Conservation (phyloP, 345 rosid species). For the Salix purpurea region DNA sequence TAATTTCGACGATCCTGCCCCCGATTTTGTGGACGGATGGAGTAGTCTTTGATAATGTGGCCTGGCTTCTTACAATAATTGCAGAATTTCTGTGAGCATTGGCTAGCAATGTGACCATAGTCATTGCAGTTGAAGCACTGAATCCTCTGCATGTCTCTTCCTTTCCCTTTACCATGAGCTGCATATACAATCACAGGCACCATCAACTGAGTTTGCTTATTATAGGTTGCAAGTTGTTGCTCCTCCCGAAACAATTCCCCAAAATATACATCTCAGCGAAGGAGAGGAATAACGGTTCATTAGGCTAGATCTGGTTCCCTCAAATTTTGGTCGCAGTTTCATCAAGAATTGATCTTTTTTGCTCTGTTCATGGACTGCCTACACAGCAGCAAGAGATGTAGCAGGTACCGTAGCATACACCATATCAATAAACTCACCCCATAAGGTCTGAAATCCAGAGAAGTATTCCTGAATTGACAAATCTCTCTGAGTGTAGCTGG, state of each 20-base stretch:
- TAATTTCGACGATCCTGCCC: too few species aligned
- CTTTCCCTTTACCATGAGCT: background rate
- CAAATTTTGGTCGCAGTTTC: slow-evolving; percentile 1
- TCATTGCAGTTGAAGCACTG: too few species aligned
- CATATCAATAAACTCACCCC: background rate
- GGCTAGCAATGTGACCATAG: too few species aligned
- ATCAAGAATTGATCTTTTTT: slow-evolving; percentile 18
- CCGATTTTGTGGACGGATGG: too few species aligned
- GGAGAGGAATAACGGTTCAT: slow-evolving; percentile 2
- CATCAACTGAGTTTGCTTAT: too few species aligned
- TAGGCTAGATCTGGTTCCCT: background rate
- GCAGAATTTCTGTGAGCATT: too few species aligned
- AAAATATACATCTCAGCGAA: background rate
- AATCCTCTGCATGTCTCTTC: too few species aligned
- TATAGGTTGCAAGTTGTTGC: background rate
- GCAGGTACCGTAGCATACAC: background rate
- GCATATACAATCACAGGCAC: background rate
- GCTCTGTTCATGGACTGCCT: slow-evolving; percentile 2
- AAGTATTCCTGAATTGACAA: background rate
- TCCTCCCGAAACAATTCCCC: background rate
- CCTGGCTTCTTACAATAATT: too few species aligned
- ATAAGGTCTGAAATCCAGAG: slow-evolving; percentile 3
- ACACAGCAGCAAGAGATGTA: background rate
- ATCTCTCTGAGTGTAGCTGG: background rate
- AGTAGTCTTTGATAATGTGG: too few species aligned